Conservation (phyloP, 2,329 filamentous ascomycete genomes). For the Penicillium corylophilum region DNA sequence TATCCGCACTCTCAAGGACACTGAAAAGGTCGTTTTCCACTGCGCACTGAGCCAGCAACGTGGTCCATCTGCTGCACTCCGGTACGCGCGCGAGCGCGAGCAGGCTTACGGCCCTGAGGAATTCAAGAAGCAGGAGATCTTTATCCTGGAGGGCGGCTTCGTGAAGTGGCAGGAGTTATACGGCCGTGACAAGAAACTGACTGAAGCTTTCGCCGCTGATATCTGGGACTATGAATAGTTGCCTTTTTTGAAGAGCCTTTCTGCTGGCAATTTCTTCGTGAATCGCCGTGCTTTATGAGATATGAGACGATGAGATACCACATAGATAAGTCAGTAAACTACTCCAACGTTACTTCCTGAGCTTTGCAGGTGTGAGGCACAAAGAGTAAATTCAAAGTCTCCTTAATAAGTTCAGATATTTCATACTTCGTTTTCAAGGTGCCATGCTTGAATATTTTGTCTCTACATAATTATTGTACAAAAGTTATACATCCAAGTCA, state of each 20-base stretch:
- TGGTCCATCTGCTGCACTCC: slow-evolving; percentile 78
- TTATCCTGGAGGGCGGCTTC: slow-evolving; percentile 81
- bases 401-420: background rate
- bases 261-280: background rate
- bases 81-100: slow-evolving; percentile 67
- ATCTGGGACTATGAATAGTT: slow-evolving; percentile 66
- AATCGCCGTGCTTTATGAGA: slow-evolving; percentile 10
- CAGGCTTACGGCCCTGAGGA: slow-evolving; percentile 47
- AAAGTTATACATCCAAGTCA: background rate
- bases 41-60: slow-evolving; percentile 89
- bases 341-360: background rate
- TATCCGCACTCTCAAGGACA: slow-evolving; percentile 71
- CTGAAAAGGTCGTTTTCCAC: slow-evolving; percentile 88
- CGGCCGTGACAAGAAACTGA: slow-evolving; percentile 75
- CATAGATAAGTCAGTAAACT: background rate
- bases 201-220: slow-evolving; percentile 80
- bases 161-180: slow-evolving; percentile 80
- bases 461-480: slow-evolving; percentile 4
- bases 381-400: background rate
- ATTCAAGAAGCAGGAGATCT: slow-evolving; percentile 65
- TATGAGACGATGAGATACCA: slow-evolving; percentile 19
- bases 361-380: background rate
- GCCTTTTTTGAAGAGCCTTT: background rate
- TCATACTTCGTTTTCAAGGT: background rate
- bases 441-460: background rate